A percentile compares a stretch with the other conserved stretches of the same genome.
Evolutionary conservation across 352 stramenopile species (phyloP).

Genomic region (Saprolegnia parasitica): DNA sequence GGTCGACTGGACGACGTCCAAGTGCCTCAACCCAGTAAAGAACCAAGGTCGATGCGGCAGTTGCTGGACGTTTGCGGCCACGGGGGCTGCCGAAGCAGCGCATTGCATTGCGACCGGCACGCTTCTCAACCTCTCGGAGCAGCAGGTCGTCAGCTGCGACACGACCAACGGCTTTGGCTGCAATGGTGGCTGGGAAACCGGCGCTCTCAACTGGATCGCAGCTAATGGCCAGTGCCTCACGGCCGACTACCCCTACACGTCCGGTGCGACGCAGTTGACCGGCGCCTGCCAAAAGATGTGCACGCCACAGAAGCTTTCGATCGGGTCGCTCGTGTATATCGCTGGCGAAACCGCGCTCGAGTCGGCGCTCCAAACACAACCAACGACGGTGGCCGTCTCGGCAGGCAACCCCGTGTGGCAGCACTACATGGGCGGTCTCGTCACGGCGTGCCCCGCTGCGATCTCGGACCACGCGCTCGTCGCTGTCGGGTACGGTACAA

Average conservation of each 20-base stretch:
- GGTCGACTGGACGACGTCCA: no score
- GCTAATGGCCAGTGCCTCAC: no score
- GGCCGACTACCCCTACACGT: slow-evolving; percentile 89
- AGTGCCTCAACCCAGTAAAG: no score
- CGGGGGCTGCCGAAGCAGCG: no score
- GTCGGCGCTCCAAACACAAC: slow-evolving; percentile 86
- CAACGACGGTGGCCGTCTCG: slow-evolving; percentile 92
- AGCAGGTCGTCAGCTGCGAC: no score
- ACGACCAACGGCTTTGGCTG: no score
- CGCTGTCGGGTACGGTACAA: slow-evolving; percentile 90
- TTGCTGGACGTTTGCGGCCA: no score
- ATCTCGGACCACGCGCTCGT: slow-evolving; percentile 95
- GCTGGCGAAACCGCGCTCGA: slow-evolving; percentile 80
- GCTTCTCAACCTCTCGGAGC: no score
- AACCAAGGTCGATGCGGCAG: no score
- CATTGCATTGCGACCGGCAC: no score
- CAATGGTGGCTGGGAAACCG: no score
- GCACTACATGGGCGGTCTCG: slow-evolving; percentile 93
- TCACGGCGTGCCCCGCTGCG: slow-evolving; percentile 71
- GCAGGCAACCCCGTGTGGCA: slow-evolving; percentile 91
- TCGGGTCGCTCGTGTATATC: slow-evolving; percentile 39
- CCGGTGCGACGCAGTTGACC: slow-evolving; percentile 32
- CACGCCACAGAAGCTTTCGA: background rate
- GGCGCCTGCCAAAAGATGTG: slow-evolving; percentile 34
- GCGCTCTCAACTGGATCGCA: no score